These are phyloP conservation scores for Lolium perenne DNA, from an alignment of 176 grass and related monocot species.

Conservation along the genomic window DNA sequence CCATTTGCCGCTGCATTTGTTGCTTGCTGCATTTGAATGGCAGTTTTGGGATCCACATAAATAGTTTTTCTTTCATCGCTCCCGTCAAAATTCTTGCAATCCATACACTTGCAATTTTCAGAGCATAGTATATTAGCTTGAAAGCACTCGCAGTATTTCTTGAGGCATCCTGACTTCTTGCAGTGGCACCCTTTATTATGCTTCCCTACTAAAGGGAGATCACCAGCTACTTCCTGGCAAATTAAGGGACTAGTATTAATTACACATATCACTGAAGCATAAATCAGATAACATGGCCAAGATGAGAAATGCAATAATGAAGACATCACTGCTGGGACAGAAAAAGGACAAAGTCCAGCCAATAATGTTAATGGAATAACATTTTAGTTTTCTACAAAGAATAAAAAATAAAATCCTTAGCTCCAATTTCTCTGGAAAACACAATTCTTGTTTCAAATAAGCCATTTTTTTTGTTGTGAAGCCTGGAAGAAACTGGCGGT, in stretches of 20 bases:
- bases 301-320: conserved; percentile 32
- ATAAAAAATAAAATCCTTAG: neutral
- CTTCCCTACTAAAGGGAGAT: conserved; percentile 78
- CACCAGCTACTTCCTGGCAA: conserved; percentile 65
- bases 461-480: conserved; percentile 1
- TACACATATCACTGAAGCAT: neutral
- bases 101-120: conserved; percentile 98
- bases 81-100: conserved; percentile 96
- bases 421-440: conserved; percentile 14
- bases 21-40: conserved; percentile 79
- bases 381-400: conserved; percentile 18
- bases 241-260: conserved; percentile 47
- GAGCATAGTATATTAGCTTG: conserved; percentile 99
- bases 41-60: conserved; percentile 68
- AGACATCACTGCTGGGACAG: neutral
- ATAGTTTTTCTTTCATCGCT: conserved; percentile 84
- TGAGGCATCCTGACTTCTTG: conserved; percentile 98
- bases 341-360: conserved; percentile 1
- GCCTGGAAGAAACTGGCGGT: neutral
- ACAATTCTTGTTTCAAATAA: conserved; percentile 34
- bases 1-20: conserved; percentile 86
- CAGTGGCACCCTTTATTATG: conserved; percentile 99
- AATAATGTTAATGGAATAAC: conserved; percentile 24
- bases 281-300: conserved; percentile 24
- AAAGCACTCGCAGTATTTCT: conserved; percentile 99